Evolutionary conservation across 208 protist genomes (phyloP), one percentile per base, ranked within the genome.

Genomic region (Trypanosoma brucei): DNA sequence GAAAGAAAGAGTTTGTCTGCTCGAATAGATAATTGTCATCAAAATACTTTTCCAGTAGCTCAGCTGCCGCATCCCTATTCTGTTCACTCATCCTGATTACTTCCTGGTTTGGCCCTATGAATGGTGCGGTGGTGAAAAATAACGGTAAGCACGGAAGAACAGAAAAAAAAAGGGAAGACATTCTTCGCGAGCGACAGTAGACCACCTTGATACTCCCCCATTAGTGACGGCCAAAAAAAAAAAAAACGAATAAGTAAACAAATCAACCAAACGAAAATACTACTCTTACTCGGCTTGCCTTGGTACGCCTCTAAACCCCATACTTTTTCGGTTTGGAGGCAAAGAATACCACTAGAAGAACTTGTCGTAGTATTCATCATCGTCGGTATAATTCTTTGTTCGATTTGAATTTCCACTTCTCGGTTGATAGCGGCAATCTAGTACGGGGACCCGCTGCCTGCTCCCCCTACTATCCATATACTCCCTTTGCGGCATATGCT

Each of bases 1-100:
- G 67, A 44, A 79, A 74, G n/a, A 65, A 70, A 8, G 44, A 48
- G 40, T 79, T 73, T 46, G 50, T 62, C 1, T 65, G 66, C 33
- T 79, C 67, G 42, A 75, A 79, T 8, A 79, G 64, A 44, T 68
- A 79, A 13, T 34, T 59, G 31, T 68, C 62, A 57, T 58, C 44
- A 51, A 64, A 79, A 52, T 68, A 74, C 48, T 70, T 68, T 5
- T 67, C 55, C 37, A 72, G 45, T 8, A 70, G 30, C 38, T 59
- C 48, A 36, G 8, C 54, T 4, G 59, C 67, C 35, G 51, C 9
- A 35, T 55, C 34, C 6, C 22, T 49, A 48, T 53, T 62, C 22
- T n/a, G 1, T 37, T 63, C 22, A 34, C 38, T 70, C 65, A 59
- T 70, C 3, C 48, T 58, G 52, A 33, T 30, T 4, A 55, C 4